Evolutionary conservation across 2,329 filamentous ascomycete species (phyloP).

Genomic region (Colletotrichum spinosum): DNA sequence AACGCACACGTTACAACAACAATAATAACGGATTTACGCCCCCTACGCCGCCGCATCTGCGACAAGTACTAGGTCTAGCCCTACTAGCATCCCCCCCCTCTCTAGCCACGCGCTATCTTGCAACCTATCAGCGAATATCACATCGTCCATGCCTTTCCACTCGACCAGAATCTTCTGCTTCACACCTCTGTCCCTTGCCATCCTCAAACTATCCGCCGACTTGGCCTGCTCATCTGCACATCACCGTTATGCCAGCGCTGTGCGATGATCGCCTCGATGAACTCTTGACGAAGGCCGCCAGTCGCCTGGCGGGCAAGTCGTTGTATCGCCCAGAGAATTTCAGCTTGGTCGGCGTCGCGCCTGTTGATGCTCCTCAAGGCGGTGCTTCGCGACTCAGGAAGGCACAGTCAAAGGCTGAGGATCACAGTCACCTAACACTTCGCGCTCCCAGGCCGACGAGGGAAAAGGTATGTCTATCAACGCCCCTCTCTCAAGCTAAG

Average conservation of each 20-base stretch:
- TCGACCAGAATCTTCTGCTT: too few relatives aligned
- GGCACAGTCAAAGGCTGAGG: slow-evolving; percentile 19
- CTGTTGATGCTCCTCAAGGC: background rate
- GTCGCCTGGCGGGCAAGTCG: slow-evolving; percentile 31
- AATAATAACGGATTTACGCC: too few relatives aligned
- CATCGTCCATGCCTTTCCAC: too few relatives aligned
- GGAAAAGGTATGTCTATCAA: slow-evolving; percentile 25
- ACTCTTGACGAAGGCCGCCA: slow-evolving; percentile 37
- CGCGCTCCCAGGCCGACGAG: slow-evolving; percentile 31
- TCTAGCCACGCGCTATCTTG: too few relatives aligned
- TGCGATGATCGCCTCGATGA: slow-evolving; percentile 36
- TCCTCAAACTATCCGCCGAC: background rate
- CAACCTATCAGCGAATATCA: too few relatives aligned
- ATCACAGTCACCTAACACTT: slow-evolving; percentile 25
- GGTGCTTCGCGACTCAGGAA: background rate
- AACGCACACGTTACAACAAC: too few relatives aligned
- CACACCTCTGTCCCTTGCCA: too few relatives aligned
- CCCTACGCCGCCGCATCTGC: too few relatives aligned
- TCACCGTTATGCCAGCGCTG: slow-evolving; percentile 38
- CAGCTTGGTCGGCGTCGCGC: slow-evolving; percentile 29
- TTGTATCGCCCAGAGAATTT: slow-evolving; percentile 21
- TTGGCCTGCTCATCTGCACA: slow-evolving; percentile 17
- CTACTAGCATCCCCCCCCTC: too few relatives aligned
- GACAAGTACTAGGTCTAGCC: too few relatives aligned
- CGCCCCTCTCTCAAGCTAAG: background rate